Evolutionary conservation across 495 filamentous ascomycete species (phyloP).

Genomic region (Aspergillus incahuasiensis): DNA sequence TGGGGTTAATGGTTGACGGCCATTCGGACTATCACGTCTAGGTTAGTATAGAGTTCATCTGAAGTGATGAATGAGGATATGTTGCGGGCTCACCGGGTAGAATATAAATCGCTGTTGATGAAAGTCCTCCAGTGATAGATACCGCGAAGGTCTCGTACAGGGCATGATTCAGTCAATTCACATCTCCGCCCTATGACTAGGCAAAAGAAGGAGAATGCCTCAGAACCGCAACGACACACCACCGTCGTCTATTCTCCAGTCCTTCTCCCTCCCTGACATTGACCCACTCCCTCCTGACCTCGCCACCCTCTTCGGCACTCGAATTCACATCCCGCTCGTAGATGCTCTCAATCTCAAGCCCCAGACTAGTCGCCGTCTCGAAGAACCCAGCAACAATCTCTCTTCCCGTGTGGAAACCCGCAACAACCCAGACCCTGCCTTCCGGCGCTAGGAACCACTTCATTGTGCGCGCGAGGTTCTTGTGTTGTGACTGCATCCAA

Average conservation of each 20-base stretch:
- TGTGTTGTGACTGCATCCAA: constrained; percentile 80
- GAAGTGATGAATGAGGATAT: too few species aligned
- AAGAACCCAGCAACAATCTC: constrained; percentile 70
- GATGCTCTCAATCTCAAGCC: constrained; percentile 64
- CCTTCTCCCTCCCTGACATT: constrained; percentile 55
- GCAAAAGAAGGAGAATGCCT: constrained; percentile 14
- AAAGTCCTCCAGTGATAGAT: too few species aligned
- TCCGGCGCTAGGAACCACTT: constrained; percentile 60
- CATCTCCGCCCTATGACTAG: too few species aligned
- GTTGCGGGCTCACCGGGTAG: too few species aligned
- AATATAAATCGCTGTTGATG: too few species aligned
- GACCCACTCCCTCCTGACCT: constrained; percentile 60
- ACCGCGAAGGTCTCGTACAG: too few species aligned
- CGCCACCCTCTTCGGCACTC: constrained; percentile 41
- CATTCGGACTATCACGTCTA: too few species aligned
- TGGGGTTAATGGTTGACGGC: too few species aligned
- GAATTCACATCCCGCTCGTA: constrained; percentile 71
- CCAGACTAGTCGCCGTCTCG: constrained; percentile 49
- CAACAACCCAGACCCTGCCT: constrained; percentile 62
- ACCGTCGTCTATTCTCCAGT: constrained; percentile 61
- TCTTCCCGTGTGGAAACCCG: constrained; percentile 82
- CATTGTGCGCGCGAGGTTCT: constrained; percentile 64
- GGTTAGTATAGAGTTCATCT: too few species aligned
- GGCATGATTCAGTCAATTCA: too few species aligned
- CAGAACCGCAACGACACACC: constrained; percentile 71